Evolutionary conservation across 805 yeast species (phyloP).

Genomic region (Pichia ethanolica): DNA sequence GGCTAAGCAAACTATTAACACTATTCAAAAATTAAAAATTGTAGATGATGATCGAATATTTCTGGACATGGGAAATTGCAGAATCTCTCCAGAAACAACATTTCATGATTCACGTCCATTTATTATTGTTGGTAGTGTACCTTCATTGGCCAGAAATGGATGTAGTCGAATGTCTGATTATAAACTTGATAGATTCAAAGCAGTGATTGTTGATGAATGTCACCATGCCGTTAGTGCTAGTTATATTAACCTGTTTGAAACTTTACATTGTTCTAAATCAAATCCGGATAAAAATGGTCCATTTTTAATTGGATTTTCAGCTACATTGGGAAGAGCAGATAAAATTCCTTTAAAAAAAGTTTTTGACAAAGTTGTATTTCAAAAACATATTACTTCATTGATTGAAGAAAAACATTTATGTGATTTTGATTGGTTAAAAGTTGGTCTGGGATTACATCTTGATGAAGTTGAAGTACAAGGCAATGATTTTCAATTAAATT

Average conservation of each 20-base stretch:
- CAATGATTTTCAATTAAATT: conserved; percentile 45
- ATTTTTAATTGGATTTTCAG: conserved; percentile 77
- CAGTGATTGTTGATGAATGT: conserved; percentile 83
- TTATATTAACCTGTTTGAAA: conserved; percentile 51
- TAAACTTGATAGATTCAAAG: conserved; percentile 53
- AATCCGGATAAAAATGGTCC: conserved; percentile 35
- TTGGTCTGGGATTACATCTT: conserved; percentile 34
- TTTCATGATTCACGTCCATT: conserved; percentile 16
- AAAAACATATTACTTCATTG: conserved; percentile 58
- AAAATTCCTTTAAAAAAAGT: conserved; percentile 46
- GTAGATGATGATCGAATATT: conserved; percentile 11
- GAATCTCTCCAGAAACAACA: conserved; percentile 26
- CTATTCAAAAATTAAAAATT: conserved; percentile 35
- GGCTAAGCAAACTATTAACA: conserved; percentile 57
- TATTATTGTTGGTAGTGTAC: conserved; percentile 72
- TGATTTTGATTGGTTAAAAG: conserved; percentile 58
- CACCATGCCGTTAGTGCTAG: conserved; percentile 80
- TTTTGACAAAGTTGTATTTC: conserved; percentile 70
- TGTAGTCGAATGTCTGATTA: conserved; percentile 41
- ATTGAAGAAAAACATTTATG: conserved; percentile 61
- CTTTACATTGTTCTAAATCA: conserved; percentile 25
- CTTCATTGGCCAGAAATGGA: conserved; percentile 41
- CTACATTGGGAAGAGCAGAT: conserved; percentile 79
- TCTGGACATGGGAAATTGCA: conserved; percentile 58
- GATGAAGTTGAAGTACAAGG: conserved; percentile 15